Evolutionary conservation across 208 protist genomes (phyloP), one percentile per base, ranked within the genome.

Genomic region (Naegleria lovaniensis): DNA sequence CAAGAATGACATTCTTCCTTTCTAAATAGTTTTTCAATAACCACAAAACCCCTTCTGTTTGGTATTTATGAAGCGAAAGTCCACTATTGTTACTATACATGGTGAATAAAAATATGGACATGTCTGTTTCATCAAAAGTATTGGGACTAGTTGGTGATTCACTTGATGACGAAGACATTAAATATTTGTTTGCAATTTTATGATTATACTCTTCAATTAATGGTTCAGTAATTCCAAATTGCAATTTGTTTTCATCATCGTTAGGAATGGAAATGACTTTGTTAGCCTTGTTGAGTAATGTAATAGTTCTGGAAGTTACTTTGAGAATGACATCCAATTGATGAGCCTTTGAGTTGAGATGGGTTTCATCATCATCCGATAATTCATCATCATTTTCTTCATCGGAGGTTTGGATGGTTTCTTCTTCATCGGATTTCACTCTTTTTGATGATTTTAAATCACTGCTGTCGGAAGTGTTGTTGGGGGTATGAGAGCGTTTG

Each of bases 1-100:
- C 39, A 19, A 88, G 29, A n/a, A 88, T 59, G 15, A 88, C 85
- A 58, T 58, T 88, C 11, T 39, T 88, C 55, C 15, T 88, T 38
- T 59, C 40, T 4, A 41, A 59, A 29, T 22, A 88, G 36, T 48
- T 58, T 39, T 52, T 38, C n/a, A 88, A 48, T 58, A 88, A 59
- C 85, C 85, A 88, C 9, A 43, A 15, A 19, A 88, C 15, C 0
- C 85, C 85, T 58, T 88, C 41, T 39, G 6, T 29, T 88, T 88
- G 85, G 13, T 85, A 43, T 22, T 39, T 16, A 25, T 85, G 36
- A 5, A 85, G n/a, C 0, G n/a, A 43, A 22, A 79, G n/a, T 5
- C 6, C n/a, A 79, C 25, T 36, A 79, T n/a, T 0, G 9, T 79
- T 9, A 36, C 6, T 11, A 36, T 36, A 79, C n/a, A 36, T 13